phyloP scores from a whole-genome alignment of 768 basidiomycete species.

The Suillus variegatus region DNA sequence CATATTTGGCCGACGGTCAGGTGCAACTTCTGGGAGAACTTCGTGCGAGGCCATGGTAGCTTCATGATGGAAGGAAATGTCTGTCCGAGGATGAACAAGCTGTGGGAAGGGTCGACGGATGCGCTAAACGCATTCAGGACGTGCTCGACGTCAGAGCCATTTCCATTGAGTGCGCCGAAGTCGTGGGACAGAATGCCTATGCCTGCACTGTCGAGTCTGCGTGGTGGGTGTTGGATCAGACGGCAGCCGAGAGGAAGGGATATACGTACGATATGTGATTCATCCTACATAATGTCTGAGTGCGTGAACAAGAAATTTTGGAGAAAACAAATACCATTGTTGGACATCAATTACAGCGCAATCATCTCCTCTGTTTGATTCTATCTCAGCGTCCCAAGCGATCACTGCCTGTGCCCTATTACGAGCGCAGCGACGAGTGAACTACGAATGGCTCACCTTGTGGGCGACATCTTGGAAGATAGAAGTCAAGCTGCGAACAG shows the following conservation, averaged over 20 bases:
- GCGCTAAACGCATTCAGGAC: too few relatives aligned
- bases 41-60: too few relatives aligned
- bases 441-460: constrained; percentile 36
- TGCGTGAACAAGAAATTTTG: background rate
- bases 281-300: background rate
- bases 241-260: background rate
- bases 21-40: too few relatives aligned
- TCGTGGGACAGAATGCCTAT: too few relatives aligned
- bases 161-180: too few relatives aligned
- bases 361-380: background rate
- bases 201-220: too few relatives aligned
- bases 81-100: too few relatives aligned
- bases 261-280: background rate
- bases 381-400: background rate
- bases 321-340: background rate
- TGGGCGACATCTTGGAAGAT: constrained; percentile 55
- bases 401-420: background rate
- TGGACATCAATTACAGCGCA: background rate
- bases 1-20: too few relatives aligned
- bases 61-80: too few relatives aligned
- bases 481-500: constrained; percentile 9
- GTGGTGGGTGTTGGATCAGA: background rate
- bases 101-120: too few relatives aligned
- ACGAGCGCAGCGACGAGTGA: background rate
- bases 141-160: too few relatives aligned